These are phyloP conservation scores for Ogataea polymorpha DNA, from an alignment of 805 yeast genomes.

Conservation along the genomic window DNA sequence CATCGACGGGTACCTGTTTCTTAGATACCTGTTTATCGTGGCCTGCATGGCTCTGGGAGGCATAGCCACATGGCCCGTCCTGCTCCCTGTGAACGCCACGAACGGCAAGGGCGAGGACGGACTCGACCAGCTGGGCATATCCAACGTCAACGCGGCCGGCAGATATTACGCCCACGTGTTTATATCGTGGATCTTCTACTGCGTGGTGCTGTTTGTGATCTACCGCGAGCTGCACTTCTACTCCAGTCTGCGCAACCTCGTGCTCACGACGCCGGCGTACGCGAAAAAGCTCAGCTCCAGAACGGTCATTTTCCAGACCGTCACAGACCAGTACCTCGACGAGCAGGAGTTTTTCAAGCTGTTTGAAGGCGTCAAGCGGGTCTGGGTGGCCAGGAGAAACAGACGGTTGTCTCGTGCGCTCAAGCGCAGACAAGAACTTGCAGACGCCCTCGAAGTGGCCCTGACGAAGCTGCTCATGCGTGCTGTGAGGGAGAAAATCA, in stretches of 20 bases:
- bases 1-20: constrained; percentile 88
- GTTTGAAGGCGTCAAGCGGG: constrained; percentile 77
- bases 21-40: constrained; percentile 68
- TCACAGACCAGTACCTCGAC: constrained; percentile 69
- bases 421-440: constrained; percentile 55
- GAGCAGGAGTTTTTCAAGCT: constrained; percentile 70
- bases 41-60: constrained; percentile 54
- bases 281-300: constrained; percentile 72
- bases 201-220: constrained; percentile 63
- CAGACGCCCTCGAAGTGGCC: constrained; percentile 63
- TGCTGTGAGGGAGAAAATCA: constrained; percentile 61
- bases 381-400: constrained; percentile 74
- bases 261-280: constrained; percentile 75
- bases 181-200: constrained; percentile 75
- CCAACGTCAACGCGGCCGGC: constrained; percentile 58
- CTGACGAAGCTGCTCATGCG: constrained; percentile 52
- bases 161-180: constrained; percentile 87
- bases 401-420: constrained; percentile 54
- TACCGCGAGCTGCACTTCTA: constrained; percentile 82
- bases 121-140: constrained; percentile 70
- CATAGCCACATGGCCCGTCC: constrained; percentile 56
- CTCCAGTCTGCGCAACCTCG: constrained; percentile 72
- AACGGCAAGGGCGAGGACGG: constrained; percentile 62
- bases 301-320: constrained; percentile 79
- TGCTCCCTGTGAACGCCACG: constrained; percentile 82